Conservation (phyloP, 73 alveolate species). For the Blepharisma japonicum region DNA sequence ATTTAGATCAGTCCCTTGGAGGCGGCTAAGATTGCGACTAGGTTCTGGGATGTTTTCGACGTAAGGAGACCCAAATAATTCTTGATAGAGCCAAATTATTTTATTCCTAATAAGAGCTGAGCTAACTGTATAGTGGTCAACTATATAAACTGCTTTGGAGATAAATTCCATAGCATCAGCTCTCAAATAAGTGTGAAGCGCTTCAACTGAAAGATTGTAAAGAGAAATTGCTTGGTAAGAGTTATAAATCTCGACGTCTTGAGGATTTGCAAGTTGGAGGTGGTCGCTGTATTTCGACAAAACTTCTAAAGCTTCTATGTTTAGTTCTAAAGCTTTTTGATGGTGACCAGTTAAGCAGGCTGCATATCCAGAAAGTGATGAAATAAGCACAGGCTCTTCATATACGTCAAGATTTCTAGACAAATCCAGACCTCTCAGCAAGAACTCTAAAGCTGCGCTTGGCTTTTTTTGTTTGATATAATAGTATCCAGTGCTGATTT, state of each 20-base stretch:
- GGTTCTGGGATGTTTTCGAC: not conserved
- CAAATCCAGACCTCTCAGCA: constrained; percentile 6
- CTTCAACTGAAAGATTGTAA: not conserved
- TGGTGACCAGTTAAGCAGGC: not conserved
- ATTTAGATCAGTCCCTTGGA: not conserved
- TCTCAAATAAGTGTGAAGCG: not conserved
- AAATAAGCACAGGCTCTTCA: not conserved
- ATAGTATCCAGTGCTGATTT: constrained; percentile 18
- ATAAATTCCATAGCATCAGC: constrained; percentile 9
- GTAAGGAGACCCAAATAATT: not conserved
- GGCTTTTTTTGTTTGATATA: constrained; percentile 21
- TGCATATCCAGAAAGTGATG: not conserved
- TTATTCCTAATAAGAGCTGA: not conserved
- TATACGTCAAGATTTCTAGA: not conserved
- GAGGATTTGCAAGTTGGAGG: not conserved
- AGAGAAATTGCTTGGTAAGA: not conserved
- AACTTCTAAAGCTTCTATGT: not conserved
- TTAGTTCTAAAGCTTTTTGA: not conserved
- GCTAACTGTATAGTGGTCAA: not conserved
- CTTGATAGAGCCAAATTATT: constrained; percentile 5
- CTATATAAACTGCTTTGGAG: not conserved
- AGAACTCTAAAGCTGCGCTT: constrained; percentile 9
- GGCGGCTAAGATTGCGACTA: not conserved
- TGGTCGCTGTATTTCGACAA: not conserved
- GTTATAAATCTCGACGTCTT: not conserved